A percentile compares a stretch with the other conserved stretches of the same genome.
phyloP scores from a whole-genome alignment of 140 eudicot species.

The Stevia rebaudiana region DNA sequence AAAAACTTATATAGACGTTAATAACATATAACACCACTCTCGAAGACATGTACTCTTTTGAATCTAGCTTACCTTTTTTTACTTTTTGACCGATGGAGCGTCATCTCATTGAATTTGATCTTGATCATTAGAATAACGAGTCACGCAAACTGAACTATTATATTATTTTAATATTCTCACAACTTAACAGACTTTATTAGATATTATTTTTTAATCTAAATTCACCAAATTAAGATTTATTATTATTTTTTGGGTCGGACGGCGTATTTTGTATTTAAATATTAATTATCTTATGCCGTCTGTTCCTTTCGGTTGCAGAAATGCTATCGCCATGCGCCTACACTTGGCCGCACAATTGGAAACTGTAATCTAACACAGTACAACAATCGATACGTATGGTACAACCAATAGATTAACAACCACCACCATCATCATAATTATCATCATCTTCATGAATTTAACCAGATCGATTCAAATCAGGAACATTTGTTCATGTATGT shows the following conservation, averaged over 20 bases:
- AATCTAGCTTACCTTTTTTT: too few species aligned
- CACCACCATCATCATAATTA: neutral
- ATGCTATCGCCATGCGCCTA: neutral
- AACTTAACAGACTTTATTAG: neutral
- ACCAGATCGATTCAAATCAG: neutral
- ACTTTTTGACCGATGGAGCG: too few species aligned
- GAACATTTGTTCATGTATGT: slow-evolving; percentile 7
- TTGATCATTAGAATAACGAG: too few species aligned
- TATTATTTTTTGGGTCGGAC: neutral
- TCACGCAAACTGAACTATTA: too few species aligned
- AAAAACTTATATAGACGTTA: too few species aligned
- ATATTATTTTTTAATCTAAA: too few species aligned
- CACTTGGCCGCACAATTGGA: slow-evolving; percentile 27
- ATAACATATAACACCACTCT: too few species aligned
- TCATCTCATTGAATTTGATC: too few species aligned
- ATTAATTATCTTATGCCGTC: neutral
- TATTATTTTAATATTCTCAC: too few species aligned
- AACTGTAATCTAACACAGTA: neutral
- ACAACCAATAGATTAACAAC: slow-evolving; percentile 2
- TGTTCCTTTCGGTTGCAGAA: neutral
- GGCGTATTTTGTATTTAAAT: neutral
- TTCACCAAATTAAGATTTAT: too few species aligned
- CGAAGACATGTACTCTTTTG: too few species aligned
- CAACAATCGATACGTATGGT: neutral
- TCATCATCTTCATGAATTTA: neutral